Evolutionary conservation across 2,329 filamentous ascomycete species (phyloP).

Genomic region (Aulographum hederae): DNA sequence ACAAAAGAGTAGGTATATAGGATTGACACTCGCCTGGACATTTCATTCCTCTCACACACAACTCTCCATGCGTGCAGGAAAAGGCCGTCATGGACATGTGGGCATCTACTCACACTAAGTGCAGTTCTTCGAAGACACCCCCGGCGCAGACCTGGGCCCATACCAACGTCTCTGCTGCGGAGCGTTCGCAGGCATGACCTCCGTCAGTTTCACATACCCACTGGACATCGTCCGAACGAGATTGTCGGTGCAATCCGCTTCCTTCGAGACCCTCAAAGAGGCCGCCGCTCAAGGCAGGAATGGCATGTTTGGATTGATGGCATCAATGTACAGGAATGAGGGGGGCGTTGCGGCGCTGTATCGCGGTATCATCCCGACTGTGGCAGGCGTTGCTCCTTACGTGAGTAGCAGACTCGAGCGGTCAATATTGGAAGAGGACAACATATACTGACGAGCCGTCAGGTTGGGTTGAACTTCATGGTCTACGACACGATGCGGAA

Average conservation of each 20-base stretch:
- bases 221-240: slow-evolving; percentile 94
- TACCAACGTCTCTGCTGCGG: slow-evolving; percentile 71
- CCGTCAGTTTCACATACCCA: slow-evolving; percentile 86
- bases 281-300: slow-evolving; percentile 47
- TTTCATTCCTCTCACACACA: too few relatives aligned
- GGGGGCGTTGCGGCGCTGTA: slow-evolving; percentile 78
- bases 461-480: slow-evolving; percentile 97
- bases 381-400: slow-evolving; percentile 90
- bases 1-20: slow-evolving; percentile 55
- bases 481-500: slow-evolving; percentile 80
- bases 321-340: slow-evolving; percentile 75
- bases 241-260: slow-evolving; percentile 92
- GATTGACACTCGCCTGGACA: slow-evolving; percentile 1
- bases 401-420: too few relatives aligned
- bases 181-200: slow-evolving; percentile 83
- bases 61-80: too few relatives aligned
- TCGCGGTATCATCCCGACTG: slow-evolving; percentile 79
- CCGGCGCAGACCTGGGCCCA: slow-evolving; percentile 56
- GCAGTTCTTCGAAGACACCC: slow-evolving; percentile 57
- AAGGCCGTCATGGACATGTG: too few relatives aligned
- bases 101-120: neutral
- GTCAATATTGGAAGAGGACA: neutral
- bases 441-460: too few relatives aligned
- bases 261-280: slow-evolving; percentile 54
- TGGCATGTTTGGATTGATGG: slow-evolving; percentile 80